Percentiles rank a stretch among this genome's conserved stretches.
Conservation (phyloP, 1,139 yeast species). For the Saccharomyces pastorianus region DNA sequence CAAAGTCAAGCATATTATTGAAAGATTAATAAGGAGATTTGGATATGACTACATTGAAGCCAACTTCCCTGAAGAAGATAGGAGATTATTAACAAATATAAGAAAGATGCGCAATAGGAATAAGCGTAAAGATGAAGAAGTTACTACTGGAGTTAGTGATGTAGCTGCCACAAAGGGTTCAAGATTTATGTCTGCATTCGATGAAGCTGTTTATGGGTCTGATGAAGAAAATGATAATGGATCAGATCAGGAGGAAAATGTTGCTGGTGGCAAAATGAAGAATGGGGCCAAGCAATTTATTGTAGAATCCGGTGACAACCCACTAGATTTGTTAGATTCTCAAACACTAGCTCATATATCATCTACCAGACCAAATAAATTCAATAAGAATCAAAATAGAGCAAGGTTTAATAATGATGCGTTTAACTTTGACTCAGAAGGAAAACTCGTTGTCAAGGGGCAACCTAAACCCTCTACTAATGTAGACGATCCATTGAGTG, state of each 20-base stretch:
- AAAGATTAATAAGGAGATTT: slow-evolving; percentile 80
- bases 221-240: slow-evolving; percentile 34
- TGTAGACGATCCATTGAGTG: slow-evolving; percentile 44
- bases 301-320: slow-evolving; percentile 70
- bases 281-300: slow-evolving; percentile 49
- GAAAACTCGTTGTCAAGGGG: slow-evolving; percentile 46
- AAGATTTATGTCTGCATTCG: slow-evolving; percentile 72
- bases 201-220: slow-evolving; percentile 53
- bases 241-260: slow-evolving; percentile 25
- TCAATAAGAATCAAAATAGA: slow-evolving; percentile 44
- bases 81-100: slow-evolving; percentile 72
- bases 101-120: slow-evolving; percentile 80
- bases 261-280: slow-evolving; percentile 19
- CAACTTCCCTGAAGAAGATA: slow-evolving; percentile 84
- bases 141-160: slow-evolving; percentile 14
- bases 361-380: slow-evolving; percentile 66
- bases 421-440: slow-evolving; percentile 48
- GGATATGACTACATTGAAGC: slow-evolving; percentile 74
- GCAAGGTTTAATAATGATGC: slow-evolving; percentile 37
- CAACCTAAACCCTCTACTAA: slow-evolving; percentile 20
- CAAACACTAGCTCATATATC: slow-evolving; percentile 81
- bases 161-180: slow-evolving; percentile 28
- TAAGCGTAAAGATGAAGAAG: slow-evolving; percentile 50
- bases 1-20: slow-evolving; percentile 86
- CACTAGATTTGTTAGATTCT: slow-evolving; percentile 82